Base-by-base conservation (phyloP, 306 rosid species). In the Vigna radiata region DNA sequence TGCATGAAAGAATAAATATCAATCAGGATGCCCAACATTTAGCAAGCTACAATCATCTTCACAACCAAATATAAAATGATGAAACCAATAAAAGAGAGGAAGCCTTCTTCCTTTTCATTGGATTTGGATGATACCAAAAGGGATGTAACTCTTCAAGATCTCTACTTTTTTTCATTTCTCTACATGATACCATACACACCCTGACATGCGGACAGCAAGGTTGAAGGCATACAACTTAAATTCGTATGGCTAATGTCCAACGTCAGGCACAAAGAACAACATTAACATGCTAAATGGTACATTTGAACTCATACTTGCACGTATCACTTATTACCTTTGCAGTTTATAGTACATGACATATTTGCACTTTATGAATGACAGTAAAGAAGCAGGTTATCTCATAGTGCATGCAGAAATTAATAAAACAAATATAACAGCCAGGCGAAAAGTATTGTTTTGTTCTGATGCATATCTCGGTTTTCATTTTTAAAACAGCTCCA, bases 1-100 rank as follows among this genome's bases (percentile, higher is more conserved):
- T 84, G 76, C 82, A 71, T 7, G 6, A 0, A 49, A 56, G 36
- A 53, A 44, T 62, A 52, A 60, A 61, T 33, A 7, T 61, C 23
- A 27, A 29, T 58, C 64, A 25, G 37, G 17, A 56, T 10, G 62
- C 62, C 21, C 9, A 19, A 43, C 0, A 2, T 43, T 43, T 43
- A 8, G 9, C 47, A 0, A 43, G 4, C 11, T 2, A 9, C 10
- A 43, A 7, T 48, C 19, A 1, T 49, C 5, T 33, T 47, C 18
- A 21, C 65, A 73, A 48, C 47, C 21, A 39, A 4, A 14, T 8
- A 29, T 9, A 17, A 52, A 52, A 37, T 41, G 31, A 25, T 27
- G 65, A 27, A 59, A 59, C 17, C 41, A 15, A 29, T 1, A 27
- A 8, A 11, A 56, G 1, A 60, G 29, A 29, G 11, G 17, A 60